Base-by-base conservation (phyloP, 2,329 filamentous ascomycete genomes). In the Graphilbum fragrans region DNA sequence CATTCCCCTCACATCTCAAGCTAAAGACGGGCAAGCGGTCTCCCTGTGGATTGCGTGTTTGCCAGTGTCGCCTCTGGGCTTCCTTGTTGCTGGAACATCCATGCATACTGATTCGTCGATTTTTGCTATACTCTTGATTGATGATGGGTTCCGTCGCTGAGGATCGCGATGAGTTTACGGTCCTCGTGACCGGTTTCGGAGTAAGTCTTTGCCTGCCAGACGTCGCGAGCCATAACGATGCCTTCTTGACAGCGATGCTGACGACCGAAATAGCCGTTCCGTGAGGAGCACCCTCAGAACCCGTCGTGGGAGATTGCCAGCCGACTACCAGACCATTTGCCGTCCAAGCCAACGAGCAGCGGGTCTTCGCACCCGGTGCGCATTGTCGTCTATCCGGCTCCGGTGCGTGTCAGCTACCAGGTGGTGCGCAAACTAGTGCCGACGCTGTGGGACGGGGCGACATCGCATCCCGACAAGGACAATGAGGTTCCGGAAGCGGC, bases 221-320 rank as follows among this genome's bases (percentile, higher is more conserved):
- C n/a, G n/a, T n/a, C n/a, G n/a, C n/a, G n/a, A n/a, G n/a, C n/a
- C n/a, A n/a, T n/a, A n/a, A n/a, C n/a, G n/a, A 8, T 35, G 31
- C 23, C 23, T 39, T 19, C 37, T 33, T 38, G 39, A 23, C 29
- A 37, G 27, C 37, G 31, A 25, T 25, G 35, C 31, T 45, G 38
- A 31, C 39, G 27, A 33, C 35, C 17, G 11, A 19, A 18, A 41
- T 46, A 90, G 84, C 81, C 86, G 2, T 94, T 93, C 59, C 78
- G 80, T 51, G 67, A 63, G n/a, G 64, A 80, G 35, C 79, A 80
- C 54, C 74, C 78, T 22, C 64, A 80, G 45, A 94, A 94, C 55
- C 85, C 86, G 9, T 86, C 86, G 3, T 88, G 77, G 71, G 74
- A 88, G 55, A 88, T 94, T 54, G 77, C 82, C 38, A 69, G 67